phyloP scores from a whole-genome alignment of 2,329 filamentous ascomycete species.

The Chrysoporthe deuterocubensis region DNA sequence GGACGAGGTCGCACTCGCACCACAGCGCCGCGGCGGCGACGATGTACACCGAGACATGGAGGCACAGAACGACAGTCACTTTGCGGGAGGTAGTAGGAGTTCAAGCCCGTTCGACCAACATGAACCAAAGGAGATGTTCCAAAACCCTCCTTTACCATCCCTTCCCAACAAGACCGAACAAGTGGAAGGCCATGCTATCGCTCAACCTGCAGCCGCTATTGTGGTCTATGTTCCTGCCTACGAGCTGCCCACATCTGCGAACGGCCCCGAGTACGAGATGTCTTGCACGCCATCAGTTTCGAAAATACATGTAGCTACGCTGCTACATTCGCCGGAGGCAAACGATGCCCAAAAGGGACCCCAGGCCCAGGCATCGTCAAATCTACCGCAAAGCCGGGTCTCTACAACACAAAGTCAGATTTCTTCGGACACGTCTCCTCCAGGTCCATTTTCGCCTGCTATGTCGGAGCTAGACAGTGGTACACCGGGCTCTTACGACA shows the following conservation, averaged over 20 bases:
- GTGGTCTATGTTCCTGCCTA: constrained; percentile 7
- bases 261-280: constrained; percentile 2
- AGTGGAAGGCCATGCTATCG: background rate
- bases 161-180: background rate
- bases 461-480: constrained; percentile 7
- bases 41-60: background rate
- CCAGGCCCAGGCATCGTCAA: background rate
- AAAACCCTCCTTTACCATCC: background rate
- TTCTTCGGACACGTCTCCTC: background rate
- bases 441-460: background rate
- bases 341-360: background rate
- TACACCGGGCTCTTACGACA: background rate
- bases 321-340: background rate
- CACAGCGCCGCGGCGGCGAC: background rate
- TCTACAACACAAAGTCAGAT: background rate
- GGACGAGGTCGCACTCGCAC: background rate
- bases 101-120: background rate
- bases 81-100: background rate
- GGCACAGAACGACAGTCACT: background rate
- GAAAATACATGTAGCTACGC: background rate
- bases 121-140: background rate
- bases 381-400: background rate
- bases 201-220: background rate
- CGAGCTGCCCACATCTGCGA: background rate
- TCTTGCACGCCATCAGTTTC: background rate